Evolutionary conservation across 2,329 filamentous ascomycete species (phyloP).

Genomic region (Fusarium cicatricum): DNA sequence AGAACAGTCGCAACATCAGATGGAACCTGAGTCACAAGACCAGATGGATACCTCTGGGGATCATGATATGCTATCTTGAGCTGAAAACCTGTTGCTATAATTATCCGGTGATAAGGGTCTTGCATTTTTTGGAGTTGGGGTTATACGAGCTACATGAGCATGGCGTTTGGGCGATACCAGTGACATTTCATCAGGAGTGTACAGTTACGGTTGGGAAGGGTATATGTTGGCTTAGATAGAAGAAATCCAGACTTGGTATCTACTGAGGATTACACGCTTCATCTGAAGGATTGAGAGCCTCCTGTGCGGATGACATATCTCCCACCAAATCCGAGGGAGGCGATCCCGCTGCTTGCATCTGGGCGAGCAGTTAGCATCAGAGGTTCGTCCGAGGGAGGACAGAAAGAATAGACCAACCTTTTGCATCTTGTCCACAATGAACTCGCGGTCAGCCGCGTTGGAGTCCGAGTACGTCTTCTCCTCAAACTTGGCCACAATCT

Average conservation of each 20-base stretch:
- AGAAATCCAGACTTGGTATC: constrained; percentile 39
- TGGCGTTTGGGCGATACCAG: constrained; percentile 36
- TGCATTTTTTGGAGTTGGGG: constrained; percentile 33
- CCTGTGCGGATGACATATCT: constrained; percentile 85
- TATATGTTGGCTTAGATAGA: constrained; percentile 39
- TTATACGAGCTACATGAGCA: constrained; percentile 18
- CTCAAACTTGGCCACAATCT: constrained; percentile 93
- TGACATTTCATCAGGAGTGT: constrained; percentile 32
- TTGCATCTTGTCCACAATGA: constrained; percentile 97
- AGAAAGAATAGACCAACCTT: constrained; percentile 68
- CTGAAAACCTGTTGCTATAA: neutral
- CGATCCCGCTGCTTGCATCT: constrained; percentile 98
- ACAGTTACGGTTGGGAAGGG: constrained; percentile 39
- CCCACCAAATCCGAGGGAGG: constrained; percentile 92
- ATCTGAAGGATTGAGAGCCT: constrained; percentile 68
- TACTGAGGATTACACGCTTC: constrained; percentile 71
- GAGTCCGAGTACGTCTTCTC: constrained; percentile 81
- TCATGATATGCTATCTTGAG: constrained; percentile 25
- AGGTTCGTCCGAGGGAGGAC: neutral
- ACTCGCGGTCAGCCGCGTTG: constrained; percentile 83
- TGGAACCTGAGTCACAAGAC: constrained; percentile 41
- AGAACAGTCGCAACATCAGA: constrained; percentile 35
- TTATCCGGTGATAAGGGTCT: constrained; percentile 4
- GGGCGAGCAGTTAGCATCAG: constrained; percentile 10
- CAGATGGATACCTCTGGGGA: constrained; percentile 59